Base-by-base conservation (phyloP, 768 basidiomycete genomes). In the Phanerochaete sordida region DNA sequence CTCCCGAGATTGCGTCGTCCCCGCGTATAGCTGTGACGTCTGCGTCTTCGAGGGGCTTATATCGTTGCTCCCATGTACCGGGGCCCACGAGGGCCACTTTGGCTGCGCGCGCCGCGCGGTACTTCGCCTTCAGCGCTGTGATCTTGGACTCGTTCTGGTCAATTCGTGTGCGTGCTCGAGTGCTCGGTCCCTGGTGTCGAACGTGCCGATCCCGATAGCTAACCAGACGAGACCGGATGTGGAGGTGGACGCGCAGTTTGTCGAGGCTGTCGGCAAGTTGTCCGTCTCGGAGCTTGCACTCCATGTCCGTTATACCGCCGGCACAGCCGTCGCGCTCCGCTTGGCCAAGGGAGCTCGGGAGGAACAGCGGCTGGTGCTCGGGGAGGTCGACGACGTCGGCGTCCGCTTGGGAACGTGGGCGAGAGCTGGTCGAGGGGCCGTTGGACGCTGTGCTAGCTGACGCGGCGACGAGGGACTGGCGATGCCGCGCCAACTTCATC, bases 241-340 rank as follows among this genome's bases (percentile, higher is more conserved):
- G 60, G 0, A 67, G 60, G n/a, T 64, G 61, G 44, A 57, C 45
- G 0, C 65, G 61, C 13, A 68, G 26, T 15, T 58, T 53, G 28
- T 60, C 49, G 6, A 68, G 63, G 1, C 63, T 3, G 43, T 61
- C 59, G 2, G 53, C 51, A 26, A 60, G 57, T 35, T 68, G 66
- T 2, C 57, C 65, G 2, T 62, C 63, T 8, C 65, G 64, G 9
- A 68, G n/a, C 2, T 31, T 50, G 1, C 31, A n/a, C 27, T 68
- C 66, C 8, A 66, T 43, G 9, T 46, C 15, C 3, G 23, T 13
- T 7, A 35, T 6, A 35, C 33, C 33, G 6, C 13, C 33, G 13
- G 13, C 7, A 13, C 33, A 35, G 7, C 7, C 6, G 7, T 35
- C 7, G 33, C 6, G 33, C 33, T 6, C 33, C 13, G 33, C 7